Conservation (phyloP, 108 stramenopile genomes). For the Aurantiochytrium sp. region DNA sequence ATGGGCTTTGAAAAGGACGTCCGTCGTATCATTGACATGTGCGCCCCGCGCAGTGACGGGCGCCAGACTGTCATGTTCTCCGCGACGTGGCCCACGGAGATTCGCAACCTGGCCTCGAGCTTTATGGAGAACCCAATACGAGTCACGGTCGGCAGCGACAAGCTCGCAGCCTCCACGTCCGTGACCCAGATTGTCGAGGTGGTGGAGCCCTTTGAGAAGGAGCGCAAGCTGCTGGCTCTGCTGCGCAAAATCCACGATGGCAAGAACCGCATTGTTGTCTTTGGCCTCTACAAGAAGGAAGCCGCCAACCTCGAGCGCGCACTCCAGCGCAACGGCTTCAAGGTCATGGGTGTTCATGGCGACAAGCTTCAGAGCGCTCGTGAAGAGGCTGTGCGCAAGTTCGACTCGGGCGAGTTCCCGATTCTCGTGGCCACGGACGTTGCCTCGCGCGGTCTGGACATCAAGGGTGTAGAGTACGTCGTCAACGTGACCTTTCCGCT, state of each 20-base stretch:
- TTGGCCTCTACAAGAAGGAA: slow-evolving; percentile 96
- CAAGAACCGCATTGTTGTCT: slow-evolving; percentile 73
- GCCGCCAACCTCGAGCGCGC: slow-evolving; percentile 74
- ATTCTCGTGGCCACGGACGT: slow-evolving; percentile 93
- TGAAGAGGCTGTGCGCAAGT: slow-evolving; percentile 72
- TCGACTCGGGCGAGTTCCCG: slow-evolving; percentile 73
- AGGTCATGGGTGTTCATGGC: slow-evolving; percentile 81
- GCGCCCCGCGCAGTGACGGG: slow-evolving; percentile 46
- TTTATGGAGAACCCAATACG: slow-evolving; percentile 69
- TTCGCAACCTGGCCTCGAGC: slow-evolving; percentile 81
- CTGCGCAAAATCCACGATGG: slow-evolving; percentile 62
- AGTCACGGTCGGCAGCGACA: slow-evolving; percentile 61
- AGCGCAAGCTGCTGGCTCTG: slow-evolving; percentile 58
- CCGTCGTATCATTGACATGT: slow-evolving; percentile 62
- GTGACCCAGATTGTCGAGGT: slow-evolving; percentile 88
- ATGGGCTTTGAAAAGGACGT: slow-evolving; percentile 71
- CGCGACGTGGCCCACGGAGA: slow-evolving; percentile 92
- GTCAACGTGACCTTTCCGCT: slow-evolving; percentile 93
- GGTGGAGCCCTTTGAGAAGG: slow-evolving; percentile 76
- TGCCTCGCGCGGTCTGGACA: slow-evolving; percentile 93
- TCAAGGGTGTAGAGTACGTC: slow-evolving; percentile 92
- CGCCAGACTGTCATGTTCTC: slow-evolving; percentile 94
- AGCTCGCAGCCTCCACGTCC: slow-evolving; percentile 36
- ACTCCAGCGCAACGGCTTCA: slow-evolving; percentile 48
- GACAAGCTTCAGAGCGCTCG: slow-evolving; percentile 87